phyloP scores from a whole-genome alignment of 2,329 filamentous ascomycete species.

The Stagonosporopsis chrysanthemi region DNA sequence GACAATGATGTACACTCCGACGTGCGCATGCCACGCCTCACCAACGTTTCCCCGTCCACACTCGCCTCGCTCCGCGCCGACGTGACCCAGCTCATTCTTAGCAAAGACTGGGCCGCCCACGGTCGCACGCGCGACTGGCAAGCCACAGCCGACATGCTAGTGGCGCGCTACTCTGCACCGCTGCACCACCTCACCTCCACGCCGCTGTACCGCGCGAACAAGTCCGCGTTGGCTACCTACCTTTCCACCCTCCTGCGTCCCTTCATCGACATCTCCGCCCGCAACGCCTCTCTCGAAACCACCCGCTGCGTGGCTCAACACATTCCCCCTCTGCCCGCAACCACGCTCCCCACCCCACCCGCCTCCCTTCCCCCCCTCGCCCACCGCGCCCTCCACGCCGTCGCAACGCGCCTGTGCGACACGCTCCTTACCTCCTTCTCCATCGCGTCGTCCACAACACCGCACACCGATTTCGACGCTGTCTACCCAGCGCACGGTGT shows the following conservation, averaged over 20 bases:
- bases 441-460: conserved; percentile 17
- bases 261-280: conserved; percentile 47
- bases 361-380: conserved; percentile 32
- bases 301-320: conserved; percentile 59
- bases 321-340: conserved; percentile 24
- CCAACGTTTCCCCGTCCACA: conserved; percentile 40
- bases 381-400: conserved; percentile 38
- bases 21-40: conserved; percentile 50
- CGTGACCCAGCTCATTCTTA: conserved; percentile 54
- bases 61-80: conserved; percentile 53
- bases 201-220: conserved; percentile 25
- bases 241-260: conserved; percentile 43
- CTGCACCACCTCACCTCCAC: conserved; percentile 52
- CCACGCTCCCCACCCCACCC: conserved; percentile 18
- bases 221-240: conserved; percentile 34
- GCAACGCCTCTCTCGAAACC: conserved; percentile 51
- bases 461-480: conserved; percentile 10
- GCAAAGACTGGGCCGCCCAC: conserved; percentile 25
- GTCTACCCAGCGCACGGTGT: conserved; percentile 35
- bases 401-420: conserved; percentile 45
- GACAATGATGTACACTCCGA: conserved; percentile 41
- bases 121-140: conserved; percentile 66
- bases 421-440: conserved; percentile 39
- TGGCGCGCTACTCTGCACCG: conserved; percentile 66
- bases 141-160: conserved; percentile 69